These are phyloP conservation scores for Astrephomene gubernaculifera DNA, from an alignment of 139 green algal genomes.

Conservation along the genomic window DNA sequence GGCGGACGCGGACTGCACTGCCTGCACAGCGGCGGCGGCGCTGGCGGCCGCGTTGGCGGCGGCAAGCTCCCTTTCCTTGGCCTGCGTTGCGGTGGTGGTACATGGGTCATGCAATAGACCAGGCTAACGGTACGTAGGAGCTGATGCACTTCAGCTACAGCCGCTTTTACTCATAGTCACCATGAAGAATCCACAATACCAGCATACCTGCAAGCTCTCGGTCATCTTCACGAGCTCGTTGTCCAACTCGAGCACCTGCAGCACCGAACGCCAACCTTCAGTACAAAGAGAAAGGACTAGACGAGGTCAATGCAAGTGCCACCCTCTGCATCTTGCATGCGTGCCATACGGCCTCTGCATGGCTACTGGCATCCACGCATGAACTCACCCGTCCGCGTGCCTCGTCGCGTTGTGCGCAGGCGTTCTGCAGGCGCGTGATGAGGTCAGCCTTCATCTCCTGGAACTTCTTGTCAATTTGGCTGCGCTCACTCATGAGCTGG, in stretches of 20 bases:
- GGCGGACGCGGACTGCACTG: conserved; percentile 1
- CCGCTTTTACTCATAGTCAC: too few species aligned
- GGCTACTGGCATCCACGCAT: too few species aligned
- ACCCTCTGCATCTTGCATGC: too few species aligned
- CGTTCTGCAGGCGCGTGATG: conserved; percentile 88
- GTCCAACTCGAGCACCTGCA: conserved; percentile 70
- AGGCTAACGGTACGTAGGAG: too few species aligned
- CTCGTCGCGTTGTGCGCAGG: conserved; percentile 85
- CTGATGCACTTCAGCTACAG: too few species aligned
- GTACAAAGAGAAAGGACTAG: neutral
- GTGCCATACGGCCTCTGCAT: too few species aligned
- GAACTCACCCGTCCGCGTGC: conserved; percentile 79
- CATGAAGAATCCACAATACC: too few species aligned
- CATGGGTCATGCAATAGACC: too few species aligned
- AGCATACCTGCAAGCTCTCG: conserved; percentile 35
- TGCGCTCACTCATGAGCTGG: conserved; percentile 56
- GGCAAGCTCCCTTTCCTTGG: conserved; percentile 37
- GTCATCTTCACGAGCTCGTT: conserved; percentile 49
- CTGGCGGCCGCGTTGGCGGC: conserved; percentile 24
- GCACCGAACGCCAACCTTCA: neutral
- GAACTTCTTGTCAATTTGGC: conserved; percentile 74
- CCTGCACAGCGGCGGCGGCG: conserved; percentile 30
- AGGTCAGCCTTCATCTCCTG: conserved; percentile 77
- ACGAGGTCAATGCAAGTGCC: too few species aligned
- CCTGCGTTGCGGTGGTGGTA: neutral